These are phyloP conservation scores for Vickermania ingenoplastis DNA, from an alignment of 208 protist species.

Conservation along the genomic window DNA sequence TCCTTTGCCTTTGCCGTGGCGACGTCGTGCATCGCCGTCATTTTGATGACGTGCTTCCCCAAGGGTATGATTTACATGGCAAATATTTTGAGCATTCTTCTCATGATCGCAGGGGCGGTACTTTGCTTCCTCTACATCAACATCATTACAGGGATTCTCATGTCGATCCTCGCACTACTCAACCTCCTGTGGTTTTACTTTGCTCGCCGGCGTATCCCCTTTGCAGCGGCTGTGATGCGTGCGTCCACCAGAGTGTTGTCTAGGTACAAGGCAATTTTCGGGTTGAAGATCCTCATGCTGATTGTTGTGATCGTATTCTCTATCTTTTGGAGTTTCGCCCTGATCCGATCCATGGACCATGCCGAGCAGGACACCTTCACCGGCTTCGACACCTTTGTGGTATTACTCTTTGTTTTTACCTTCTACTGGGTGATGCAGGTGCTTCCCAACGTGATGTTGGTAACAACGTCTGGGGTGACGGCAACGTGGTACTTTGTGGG, in stretches of 20 bases:
- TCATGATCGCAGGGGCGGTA: slow-evolving; percentile 21
- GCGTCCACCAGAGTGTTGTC: slow-evolving; percentile 27
- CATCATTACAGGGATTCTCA: slow-evolving; percentile 24
- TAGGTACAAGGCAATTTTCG: slow-evolving; percentile 48
- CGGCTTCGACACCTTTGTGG: slow-evolving; percentile 25
- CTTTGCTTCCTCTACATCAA: slow-evolving; percentile 18
- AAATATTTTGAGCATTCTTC: slow-evolving; percentile 25
- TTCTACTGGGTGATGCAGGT: slow-evolving; percentile 66
- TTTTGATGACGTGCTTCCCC: slow-evolving; percentile 16
- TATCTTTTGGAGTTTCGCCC: slow-evolving; percentile 38
- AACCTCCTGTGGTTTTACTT: slow-evolving; percentile 45
- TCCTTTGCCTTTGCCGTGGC: slow-evolving; percentile 8
- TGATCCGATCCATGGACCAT: slow-evolving; percentile 28
- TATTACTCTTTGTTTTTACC: slow-evolving; percentile 41
- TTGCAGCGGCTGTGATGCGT: slow-evolving; percentile 55
- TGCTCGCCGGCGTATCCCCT: slow-evolving; percentile 64
- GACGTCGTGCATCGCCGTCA: slow-evolving; percentile 10
- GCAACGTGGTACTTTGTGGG: slow-evolving; percentile 89
- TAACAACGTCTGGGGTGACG: slow-evolving; percentile 64
- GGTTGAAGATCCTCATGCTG: slow-evolving; percentile 29
- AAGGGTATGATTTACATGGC: slow-evolving; percentile 48
- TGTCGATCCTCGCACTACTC: slow-evolving; percentile 23
- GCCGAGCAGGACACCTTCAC: slow-evolving; percentile 13
- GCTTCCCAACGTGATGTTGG: slow-evolving; percentile 72
- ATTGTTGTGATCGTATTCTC: slow-evolving; percentile 23